Percentiles rank a stretch among this genome's conserved stretches.
phyloP scores from a whole-genome alignment of 2,329 filamentous ascomycete species.

The Colletotrichum endophyticum region DNA sequence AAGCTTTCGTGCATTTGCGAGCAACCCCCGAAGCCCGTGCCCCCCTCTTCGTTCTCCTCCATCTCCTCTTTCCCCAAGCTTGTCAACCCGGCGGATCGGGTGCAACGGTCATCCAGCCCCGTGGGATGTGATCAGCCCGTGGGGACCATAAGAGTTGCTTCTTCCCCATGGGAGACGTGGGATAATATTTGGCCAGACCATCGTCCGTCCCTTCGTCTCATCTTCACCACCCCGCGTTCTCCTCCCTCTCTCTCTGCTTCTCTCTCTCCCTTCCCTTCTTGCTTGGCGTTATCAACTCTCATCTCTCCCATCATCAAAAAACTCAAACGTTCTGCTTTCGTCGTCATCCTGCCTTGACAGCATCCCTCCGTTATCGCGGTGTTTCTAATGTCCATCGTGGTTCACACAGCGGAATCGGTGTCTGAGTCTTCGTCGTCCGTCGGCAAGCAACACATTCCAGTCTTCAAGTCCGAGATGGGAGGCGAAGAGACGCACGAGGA shows the following conservation, averaged over 20 bases:
- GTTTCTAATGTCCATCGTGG: constrained; percentile 32
- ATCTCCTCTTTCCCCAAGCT: constrained; percentile 10
- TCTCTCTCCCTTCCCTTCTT: neutral
- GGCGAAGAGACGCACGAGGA: constrained; percentile 21
- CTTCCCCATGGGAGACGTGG: constrained; percentile 20
- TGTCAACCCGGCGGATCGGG: constrained; percentile 6
- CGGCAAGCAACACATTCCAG: constrained; percentile 31
- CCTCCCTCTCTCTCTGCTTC: neutral
- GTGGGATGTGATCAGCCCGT: constrained; percentile 15
- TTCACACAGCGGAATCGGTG: constrained; percentile 31
- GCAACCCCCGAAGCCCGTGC: neutral
- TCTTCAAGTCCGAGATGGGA: constrained; percentile 37
- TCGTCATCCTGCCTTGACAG: neutral
- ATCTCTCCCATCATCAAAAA: neutral
- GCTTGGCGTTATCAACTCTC: neutral
- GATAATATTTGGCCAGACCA: constrained; percentile 10
- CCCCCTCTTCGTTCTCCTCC: neutral
- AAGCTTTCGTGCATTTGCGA: neutral
- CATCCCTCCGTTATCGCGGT: neutral
- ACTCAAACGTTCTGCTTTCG: neutral
- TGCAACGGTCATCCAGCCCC: constrained; percentile 12
- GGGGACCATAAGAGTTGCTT: constrained; percentile 22
- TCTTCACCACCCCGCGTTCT: constrained; percentile 1
- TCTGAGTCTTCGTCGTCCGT: constrained; percentile 36
- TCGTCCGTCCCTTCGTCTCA: neutral